Base-by-base conservation (phyloP, 345 rosid genomes). In the Dipteronia dyeriana region DNA sequence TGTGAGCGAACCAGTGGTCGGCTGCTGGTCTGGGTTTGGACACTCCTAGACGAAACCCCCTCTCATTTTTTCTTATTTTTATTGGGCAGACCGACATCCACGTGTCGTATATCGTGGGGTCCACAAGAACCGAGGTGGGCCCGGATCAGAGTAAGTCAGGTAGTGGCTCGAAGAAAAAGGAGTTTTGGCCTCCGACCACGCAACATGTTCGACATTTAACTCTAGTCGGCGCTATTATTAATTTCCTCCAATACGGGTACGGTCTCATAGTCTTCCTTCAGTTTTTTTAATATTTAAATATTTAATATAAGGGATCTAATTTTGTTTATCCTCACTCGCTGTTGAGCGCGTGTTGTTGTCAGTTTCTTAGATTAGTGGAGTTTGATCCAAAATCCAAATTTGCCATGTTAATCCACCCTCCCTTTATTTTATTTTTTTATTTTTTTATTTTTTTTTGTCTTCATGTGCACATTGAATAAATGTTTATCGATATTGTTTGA, bases 141-240 rank as follows among this genome's bases (percentile, higher is more conserved):
- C 45, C 45, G 9, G 20, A 20, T 0, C 57, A 34, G 38, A 34
- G 38, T 34, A 34, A 34, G 38, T 34, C 3, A 53, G 57, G 17
- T 0, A 14, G 56, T 51, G 19, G 19, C n/a, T 13, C 19, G 56
- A 51, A 51, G n/a, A 3, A 51, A 51, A 51, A 16, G 62, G 23
- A 11, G 20, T 76, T 79, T 72, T 73, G 69, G 76, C 86, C 79
- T 76, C 86, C 80, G 82, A 78, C 82, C 79, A 56, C 57, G 80
- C 82, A 79, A 84, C 82, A 79, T 64, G 76, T 68, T 72, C 82
- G 73, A 78, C 3, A 19, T 72, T 72, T 75, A 75, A 76, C 82
- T 51, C 73, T 51, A 47, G 66, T 59, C 67, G 54, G 51, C 57
- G 59, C 25, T 25, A 29, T 54, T 31, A 56, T 59, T 67, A 67